phyloP scores from a whole-genome alignment of 202 grass and related monocot species.

The Brachypodium distachyon region DNA sequence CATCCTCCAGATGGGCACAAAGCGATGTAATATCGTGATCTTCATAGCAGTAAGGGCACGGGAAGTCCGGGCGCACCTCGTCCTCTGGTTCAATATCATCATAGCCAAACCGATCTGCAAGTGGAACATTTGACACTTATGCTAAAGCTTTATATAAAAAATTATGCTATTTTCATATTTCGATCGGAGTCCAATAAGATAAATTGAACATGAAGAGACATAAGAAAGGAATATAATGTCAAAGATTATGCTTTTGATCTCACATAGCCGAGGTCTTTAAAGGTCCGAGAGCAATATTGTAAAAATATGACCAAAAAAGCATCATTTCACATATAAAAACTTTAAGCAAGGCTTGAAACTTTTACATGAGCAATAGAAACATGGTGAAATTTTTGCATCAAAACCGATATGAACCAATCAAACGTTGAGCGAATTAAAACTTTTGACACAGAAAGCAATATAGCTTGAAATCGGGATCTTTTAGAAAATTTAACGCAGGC shows the following conservation, averaged over 20 bases:
- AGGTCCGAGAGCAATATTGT: background rate
- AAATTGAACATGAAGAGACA: background rate
- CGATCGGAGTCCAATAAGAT: background rate
- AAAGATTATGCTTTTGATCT: background rate
- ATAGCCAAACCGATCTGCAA: slow-evolving; percentile 27
- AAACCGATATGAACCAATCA: background rate
- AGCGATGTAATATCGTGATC: slow-evolving; percentile 37
- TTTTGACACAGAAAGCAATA: background rate
- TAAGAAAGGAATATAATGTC: background rate
- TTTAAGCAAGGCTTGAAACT: background rate
- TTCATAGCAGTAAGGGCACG: slow-evolving; percentile 53
- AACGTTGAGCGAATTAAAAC: background rate
- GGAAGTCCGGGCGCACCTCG: slow-evolving; percentile 21
- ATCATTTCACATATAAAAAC: background rate
- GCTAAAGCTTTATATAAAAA: background rate
- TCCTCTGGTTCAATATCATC: slow-evolving; percentile 44
- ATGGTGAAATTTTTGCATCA: background rate
- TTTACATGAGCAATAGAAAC: background rate
- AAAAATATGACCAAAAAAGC: background rate
- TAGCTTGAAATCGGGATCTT: background rate
- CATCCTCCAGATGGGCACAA: slow-evolving; percentile 42
- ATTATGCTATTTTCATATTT: background rate
- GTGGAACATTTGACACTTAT: background rate
- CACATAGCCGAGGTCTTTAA: background rate
- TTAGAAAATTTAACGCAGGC: background rate